phyloP scores from a whole-genome alignment of 31 red algal species.

The Endocladia muricata region DNA sequence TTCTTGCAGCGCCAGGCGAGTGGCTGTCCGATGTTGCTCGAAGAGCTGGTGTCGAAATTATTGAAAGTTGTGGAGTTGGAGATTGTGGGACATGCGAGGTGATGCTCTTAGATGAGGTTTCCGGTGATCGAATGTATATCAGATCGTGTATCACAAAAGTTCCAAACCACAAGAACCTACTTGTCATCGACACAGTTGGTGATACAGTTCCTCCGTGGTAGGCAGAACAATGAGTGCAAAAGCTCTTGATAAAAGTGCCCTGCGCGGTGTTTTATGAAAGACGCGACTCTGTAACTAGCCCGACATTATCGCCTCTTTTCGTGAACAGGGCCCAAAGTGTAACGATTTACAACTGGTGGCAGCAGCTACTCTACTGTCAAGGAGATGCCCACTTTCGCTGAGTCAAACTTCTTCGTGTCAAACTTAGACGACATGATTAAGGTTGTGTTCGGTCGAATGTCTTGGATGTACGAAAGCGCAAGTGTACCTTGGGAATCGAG shows the following conservation, averaged over 20 bases:
- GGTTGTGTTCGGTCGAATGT: slow-evolving; percentile 77
- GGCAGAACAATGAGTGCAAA: background rate
- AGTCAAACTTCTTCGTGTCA: slow-evolving; percentile 61
- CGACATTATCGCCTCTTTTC: background rate
- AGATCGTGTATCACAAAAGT: slow-evolving; percentile 17
- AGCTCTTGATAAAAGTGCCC: background rate
- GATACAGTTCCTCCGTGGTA: slow-evolving; percentile 28
- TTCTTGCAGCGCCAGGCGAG: slow-evolving; percentile 3
- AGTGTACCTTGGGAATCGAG: slow-evolving; percentile 64
- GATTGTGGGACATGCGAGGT: slow-evolving; percentile 34
- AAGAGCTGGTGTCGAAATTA: slow-evolving; percentile 20
- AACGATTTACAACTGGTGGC: too few relatives aligned
- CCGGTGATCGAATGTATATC: slow-evolving; percentile 7
- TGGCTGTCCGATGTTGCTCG: slow-evolving; percentile 9
- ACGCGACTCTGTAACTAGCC: background rate
- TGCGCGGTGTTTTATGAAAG: background rate
- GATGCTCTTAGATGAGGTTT: background rate
- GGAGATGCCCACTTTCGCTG: slow-evolving; percentile 71
- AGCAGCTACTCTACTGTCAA: slow-evolving; percentile 67
- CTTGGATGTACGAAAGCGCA: slow-evolving; percentile 80
- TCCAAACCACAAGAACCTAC: background rate
- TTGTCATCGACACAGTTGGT: slow-evolving; percentile 25
- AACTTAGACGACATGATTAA: slow-evolving; percentile 76
- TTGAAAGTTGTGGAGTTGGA: slow-evolving; percentile 16
- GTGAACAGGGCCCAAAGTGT: too few relatives aligned